Conservation (phyloP, 257 asterid genomes). For the Scutellaria galericulata region DNA sequence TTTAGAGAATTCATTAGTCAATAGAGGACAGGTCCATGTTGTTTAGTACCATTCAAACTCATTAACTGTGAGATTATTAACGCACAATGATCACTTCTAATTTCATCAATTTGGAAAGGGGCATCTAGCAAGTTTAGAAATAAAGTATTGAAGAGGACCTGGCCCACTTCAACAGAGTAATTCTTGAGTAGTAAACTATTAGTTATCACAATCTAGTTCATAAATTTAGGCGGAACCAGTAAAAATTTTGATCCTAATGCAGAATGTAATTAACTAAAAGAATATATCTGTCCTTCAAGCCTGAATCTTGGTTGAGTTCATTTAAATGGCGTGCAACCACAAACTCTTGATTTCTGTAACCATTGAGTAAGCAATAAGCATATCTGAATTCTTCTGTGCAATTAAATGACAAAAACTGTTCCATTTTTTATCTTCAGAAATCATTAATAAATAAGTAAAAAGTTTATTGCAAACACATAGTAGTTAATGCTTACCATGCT, state of each 20-base stretch:
- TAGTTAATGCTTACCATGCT: constrained; percentile 1
- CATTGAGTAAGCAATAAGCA: neutral
- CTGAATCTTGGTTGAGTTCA: neutral
- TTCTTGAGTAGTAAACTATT: neutral
- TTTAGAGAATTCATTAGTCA: neutral
- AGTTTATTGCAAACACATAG: neutral
- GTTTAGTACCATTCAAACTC: constrained; percentile 15
- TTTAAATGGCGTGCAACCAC: neutral
- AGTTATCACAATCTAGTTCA: neutral
- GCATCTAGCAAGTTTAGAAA: constrained; percentile 12
- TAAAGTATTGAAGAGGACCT: neutral
- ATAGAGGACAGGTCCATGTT: neutral
- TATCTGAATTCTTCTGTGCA: neutral
- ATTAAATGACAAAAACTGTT: neutral
- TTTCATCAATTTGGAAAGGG: neutral
- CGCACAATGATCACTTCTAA: neutral
- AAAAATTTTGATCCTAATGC: neutral
- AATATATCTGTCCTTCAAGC: neutral
- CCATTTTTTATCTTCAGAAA: neutral
- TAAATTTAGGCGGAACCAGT: neutral
- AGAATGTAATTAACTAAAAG: neutral
- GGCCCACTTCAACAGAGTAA: constrained; percentile 27
- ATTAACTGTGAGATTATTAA: constrained; percentile 19
- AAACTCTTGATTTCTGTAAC: neutral
- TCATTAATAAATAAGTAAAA: neutral